Base-by-base conservation (phyloP, 2,329 filamentous ascomycete genomes). In the Bipolaris cookei region DNA sequence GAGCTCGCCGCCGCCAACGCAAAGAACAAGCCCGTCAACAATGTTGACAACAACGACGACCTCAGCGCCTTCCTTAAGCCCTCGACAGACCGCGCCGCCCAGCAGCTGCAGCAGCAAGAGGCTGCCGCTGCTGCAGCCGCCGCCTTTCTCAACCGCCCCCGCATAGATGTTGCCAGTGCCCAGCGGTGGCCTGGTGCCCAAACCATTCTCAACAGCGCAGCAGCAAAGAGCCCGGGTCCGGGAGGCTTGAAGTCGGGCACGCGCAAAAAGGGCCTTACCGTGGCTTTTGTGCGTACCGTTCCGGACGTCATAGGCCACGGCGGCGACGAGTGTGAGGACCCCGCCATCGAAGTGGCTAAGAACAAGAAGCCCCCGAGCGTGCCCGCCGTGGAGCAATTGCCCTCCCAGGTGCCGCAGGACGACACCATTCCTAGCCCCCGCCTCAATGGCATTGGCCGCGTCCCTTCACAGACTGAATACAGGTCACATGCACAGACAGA, bases 231-330 rank as follows among this genome's bases (percentile, higher is more conserved):
- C 59, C 71, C 71, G 5, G 68, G 65, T 41, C 63, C 78, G 16
- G 74, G 69, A 52, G 76, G 78, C 62, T 60, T 76, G 67, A 64
- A 74, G 62, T 72, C 65, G 38, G 65, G 66, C 75, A 76, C 74
- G 34, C 68, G 79, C 66, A 80, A 84, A 70, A 90, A 91, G 75
- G 89, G 89, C 8, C 80, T 95, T 59, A 80, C 80, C 4, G 93
- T 97, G 34, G 86, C 83, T 54, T 97, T 97, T 69, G 84, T 84
- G 50, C 86, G 90, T 65, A 84, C 83, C 8, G 82, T 84, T 52
- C 92, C 93, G 6, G 89, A 92, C 44, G 78, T 97, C 60, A 97
- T 98, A 70, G 94, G 94, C 44, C 89, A 94, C 76, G 94, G 94
- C 56, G 94, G 94, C 32, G 94, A 97, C 70, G 92, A 97, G 75